Base-by-base conservation (phyloP, 805 yeast genomes). In the Kluyveromyces dobzhanskii region DNA sequence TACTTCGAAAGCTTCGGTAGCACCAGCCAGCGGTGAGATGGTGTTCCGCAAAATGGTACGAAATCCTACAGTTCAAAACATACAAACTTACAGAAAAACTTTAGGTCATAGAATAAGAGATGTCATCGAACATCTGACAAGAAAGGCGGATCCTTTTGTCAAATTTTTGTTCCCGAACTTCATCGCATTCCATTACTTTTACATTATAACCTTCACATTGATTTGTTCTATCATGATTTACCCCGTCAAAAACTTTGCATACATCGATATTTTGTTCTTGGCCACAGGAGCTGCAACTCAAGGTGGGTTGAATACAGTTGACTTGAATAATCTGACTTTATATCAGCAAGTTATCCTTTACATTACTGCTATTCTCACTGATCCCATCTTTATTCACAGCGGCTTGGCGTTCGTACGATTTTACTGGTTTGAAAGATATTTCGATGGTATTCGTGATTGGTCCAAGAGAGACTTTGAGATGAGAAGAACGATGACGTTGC, bases 341-440 rank as follows among this genome's bases (percentile, higher is more conserved):
- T 90, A 80, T 62, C 98, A 92, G 59, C 97, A 90, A 55, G 72
- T 87, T 12, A 66, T 73, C 8, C 59, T 90, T 2, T 85, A 80
- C 54, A 46, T 84, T 10, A 43, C 76, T 3, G 63, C 88, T 21
- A 67, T 76, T 45, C 49, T 86, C 16, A 74, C 94, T 3, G 87
- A 95, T 0, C 97, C 97, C 1, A 84, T 92, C 16, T 80, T 81
- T 54, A 85, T 94, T 39, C 94, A 92, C 57, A 76, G 94, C 0
- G 71, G 75, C 1, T 65, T 92, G 26, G 78, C 86, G 7, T 76
- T 85, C 45, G 65, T 88, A 8, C 71, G 98, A 37, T 65, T 92
- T 33, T 85, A 84, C 57, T 84, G 95, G 85, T 92, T 85, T 61
- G 95, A 87, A 57, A 74, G 85, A 47, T 73, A 80, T 49, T 86